Percentiles rank a stretch among this genome's conserved stretches.
phyloP scores from a whole-genome alignment of 176 grass and related monocot species.

The sorghum (Sorghum bicolor) region DNA sequence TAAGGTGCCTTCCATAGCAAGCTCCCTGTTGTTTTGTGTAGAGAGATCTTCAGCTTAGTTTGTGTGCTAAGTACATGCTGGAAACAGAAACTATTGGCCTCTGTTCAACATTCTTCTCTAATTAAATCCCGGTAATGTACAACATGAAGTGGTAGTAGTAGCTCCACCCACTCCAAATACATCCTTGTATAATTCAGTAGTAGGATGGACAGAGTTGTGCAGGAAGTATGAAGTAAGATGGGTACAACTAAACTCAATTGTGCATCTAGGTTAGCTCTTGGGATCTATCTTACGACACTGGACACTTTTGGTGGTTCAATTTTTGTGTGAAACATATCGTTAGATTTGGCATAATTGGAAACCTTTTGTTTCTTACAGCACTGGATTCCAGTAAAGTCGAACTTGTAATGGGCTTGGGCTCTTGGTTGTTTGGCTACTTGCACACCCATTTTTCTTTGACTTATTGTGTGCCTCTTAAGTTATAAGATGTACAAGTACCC shows the following conservation, averaged over 20 bases:
- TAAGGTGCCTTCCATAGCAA: neutral
- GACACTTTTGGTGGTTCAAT: neutral
- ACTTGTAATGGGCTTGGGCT: neutral
- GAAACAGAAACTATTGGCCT: neutral
- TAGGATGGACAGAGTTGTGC: neutral
- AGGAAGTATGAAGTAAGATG: neutral
- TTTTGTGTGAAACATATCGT: neutral
- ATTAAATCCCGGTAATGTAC: neutral
- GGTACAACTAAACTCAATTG: neutral
- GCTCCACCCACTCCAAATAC: slow-evolving; percentile 37
- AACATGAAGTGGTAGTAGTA: neutral
- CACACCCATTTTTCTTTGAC: neutral
- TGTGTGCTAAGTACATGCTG: neutral
- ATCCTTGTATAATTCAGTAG: neutral
- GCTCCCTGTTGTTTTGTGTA: neutral
- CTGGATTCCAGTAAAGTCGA: neutral
- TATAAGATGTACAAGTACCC: neutral
- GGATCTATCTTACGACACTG: neutral
- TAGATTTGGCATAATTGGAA: neutral
- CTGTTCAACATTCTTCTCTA: slow-evolving; percentile 19
- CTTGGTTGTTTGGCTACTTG: neutral
- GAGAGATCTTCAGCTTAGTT: slow-evolving; percentile 2
- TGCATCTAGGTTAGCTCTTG: neutral
- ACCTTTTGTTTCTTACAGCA: neutral
- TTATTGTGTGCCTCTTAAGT: neutral